Conservation (phyloP, 2,329 filamentous ascomycete species). For the Aureobasidium melanogenum region DNA sequence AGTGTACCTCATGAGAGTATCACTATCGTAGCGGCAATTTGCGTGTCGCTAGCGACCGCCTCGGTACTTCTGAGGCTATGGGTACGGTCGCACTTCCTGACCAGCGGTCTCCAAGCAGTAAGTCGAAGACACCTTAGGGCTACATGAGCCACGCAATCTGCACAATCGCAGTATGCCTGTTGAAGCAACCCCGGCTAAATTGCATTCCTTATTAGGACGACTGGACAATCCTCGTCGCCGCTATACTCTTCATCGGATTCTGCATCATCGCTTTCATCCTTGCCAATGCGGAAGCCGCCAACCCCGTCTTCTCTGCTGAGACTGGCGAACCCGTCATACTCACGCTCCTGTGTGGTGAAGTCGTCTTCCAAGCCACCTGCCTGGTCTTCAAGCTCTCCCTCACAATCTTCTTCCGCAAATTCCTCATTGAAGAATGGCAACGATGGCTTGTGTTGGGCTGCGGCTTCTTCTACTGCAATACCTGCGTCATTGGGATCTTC, state of each 20-base stretch:
- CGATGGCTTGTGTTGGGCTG: background rate
- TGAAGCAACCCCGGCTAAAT: background rate
- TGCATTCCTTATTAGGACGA: background rate
- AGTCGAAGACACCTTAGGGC: background rate
- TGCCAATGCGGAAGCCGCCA: background rate
- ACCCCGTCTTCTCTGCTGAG: background rate
- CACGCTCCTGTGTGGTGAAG: background rate
- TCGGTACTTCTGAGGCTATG: background rate
- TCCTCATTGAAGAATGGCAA: background rate
- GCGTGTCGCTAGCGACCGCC: background rate
- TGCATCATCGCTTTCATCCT: background rate
- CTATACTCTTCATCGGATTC: background rate
- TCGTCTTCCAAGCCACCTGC: background rate
- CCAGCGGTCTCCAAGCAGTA: background rate
- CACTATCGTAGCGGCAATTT: background rate
- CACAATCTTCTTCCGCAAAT: background rate
- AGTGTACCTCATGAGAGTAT: background rate
- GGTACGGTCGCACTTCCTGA: background rate
- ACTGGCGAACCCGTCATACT: background rate
- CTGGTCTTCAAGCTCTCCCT: slow-evolving; percentile 1
- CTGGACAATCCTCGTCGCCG: background rate
- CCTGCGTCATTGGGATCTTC: background rate
- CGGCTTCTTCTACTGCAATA: background rate
- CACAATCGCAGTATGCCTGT: background rate
- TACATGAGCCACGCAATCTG: background rate